Base-by-base conservation (phyloP, 2,329 filamentous ascomycete species). In the Penicillium sp. region DNA sequence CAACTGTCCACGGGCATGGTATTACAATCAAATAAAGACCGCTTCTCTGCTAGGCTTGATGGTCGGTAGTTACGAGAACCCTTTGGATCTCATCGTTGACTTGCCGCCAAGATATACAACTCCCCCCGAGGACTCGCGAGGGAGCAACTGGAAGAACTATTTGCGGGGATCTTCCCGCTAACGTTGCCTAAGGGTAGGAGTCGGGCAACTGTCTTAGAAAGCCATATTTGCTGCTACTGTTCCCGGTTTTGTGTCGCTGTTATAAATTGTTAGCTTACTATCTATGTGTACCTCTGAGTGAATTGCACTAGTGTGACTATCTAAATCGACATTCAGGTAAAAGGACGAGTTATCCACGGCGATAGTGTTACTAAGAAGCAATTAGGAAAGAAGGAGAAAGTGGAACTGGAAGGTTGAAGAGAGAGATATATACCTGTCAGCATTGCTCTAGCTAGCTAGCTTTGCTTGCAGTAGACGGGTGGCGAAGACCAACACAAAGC, bases 21-120 rank as follows among this genome's bases (percentile, higher is more conserved):
- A 50, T 50, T 50, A 40, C 25, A n/a, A 39, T 50, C 25, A 25
- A 50, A 50, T 50, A 7, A 50, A 11, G 8, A 21, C 25, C 25
- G 48, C 48, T 50, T 31, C 48, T 50, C 36, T 50, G 36, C 25
- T 50, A 13, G 48, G 48, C 36, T 31, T 50, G 25, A 50, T 31
- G n/a, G 48, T n/a, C 25, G 36, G 48, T 40, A 50, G 13, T 50
- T 31, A 40, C 23, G 48, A 50, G 40, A 50, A 50, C 48, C 48
- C 36, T 50, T 50, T 50, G n/a, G 25, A 50, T 40, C 48, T 50
- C 36, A 50, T 50, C 36, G 25, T 50, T 50, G n/a, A 31, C 48
- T 13, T 40, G 36, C 48, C 48, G 25, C 48, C 36, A 50, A 50
- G 34, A 50, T 50, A 50, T 40, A 2, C n/a, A 50, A 2, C 48